These are phyloP conservation scores for Tilletia caries DNA, from an alignment of 1,284 basidiomycete species.

Conservation along the genomic window DNA sequence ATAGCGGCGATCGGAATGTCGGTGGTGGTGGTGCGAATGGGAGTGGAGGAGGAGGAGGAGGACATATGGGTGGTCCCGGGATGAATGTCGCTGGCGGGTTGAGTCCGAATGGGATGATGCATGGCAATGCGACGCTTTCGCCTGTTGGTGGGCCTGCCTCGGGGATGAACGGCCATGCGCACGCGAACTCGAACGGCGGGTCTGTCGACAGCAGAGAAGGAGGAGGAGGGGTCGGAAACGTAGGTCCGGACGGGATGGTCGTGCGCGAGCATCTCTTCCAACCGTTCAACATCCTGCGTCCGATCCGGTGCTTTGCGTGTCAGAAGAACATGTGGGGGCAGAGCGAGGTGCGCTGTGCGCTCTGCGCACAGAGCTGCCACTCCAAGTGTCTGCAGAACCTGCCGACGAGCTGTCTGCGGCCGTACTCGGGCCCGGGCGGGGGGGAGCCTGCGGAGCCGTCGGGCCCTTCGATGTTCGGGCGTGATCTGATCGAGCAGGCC, in stretches of 20 bases:
- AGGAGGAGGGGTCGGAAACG: not conserved
- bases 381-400: conserved; percentile 39
- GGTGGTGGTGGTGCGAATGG: not conserved
- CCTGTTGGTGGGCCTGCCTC: not conserved
- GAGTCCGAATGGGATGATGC: conserved; percentile 18
- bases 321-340: conserved; percentile 98
- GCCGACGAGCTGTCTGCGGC: conserved; percentile 41
- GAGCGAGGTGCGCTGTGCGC: conserved; percentile 75
- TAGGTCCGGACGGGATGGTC: conserved; percentile 20
- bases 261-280: conserved; percentile 74
- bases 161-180: conserved; percentile 7
- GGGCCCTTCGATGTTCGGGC: conserved; percentile 80
- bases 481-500: conserved; percentile 78
- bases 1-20: not conserved
- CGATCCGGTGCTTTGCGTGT: conserved; percentile 89
- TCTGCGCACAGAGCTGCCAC: conserved; percentile 45
- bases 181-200: not conserved
- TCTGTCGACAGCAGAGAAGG: not conserved
- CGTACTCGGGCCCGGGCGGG: conserved; percentile 22
- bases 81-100: conserved; percentile 6
- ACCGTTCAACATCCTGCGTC: conserved; percentile 79
- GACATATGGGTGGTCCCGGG: too few species aligned
- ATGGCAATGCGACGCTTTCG: conserved; percentile 16
- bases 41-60: not conserved
- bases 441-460: conserved; percentile 30